Evolutionary conservation across 148 eudicot species (phyloP), one percentile per base, ranked within the genome.

Genomic region (Arbutus unedo): DNA sequence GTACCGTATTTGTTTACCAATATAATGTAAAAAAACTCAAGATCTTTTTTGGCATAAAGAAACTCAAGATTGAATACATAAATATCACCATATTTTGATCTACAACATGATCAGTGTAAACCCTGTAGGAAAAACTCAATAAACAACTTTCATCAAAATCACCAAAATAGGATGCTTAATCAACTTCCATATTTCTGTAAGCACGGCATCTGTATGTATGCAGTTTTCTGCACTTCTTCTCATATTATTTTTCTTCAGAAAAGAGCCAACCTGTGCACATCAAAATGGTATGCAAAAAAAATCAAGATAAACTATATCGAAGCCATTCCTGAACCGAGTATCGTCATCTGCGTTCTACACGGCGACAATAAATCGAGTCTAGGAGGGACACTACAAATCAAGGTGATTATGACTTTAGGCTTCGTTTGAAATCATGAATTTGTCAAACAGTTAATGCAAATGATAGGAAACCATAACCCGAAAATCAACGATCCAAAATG

Each of bases 191-290:
- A 74, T 74, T 74, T 74, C 55, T 45, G 77, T 74, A 74, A 74
- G 77, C 77, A 74, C 48, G 8, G n/a, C 51, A n/a, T 74, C 77
- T 11, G 18, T 18, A n/a, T 48, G 77, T 21, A 74, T 74, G 31
- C 56, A 6, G 55, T 48, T 74, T 74, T 23, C 77, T 48, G 23
- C 55, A 73, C 76, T 47, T 44, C 50, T 44, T 71, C 76, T 73
- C 53, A 0, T 50, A 6, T 25, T 66, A 66, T 44, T 71, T 43
- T 73, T 47, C 41, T 25, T 3, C 11, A 43, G 47, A 73, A 73
- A 47, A 44, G 53, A 73, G 76, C 76, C 76, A 73, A 47, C 53
- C 76, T 73, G 76, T 19, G 53, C 53, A 74, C 14, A 48, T 74
- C 49, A 48, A n/a, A 74, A 48, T 19, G 21, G 77, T 48, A 11